Evolutionary conservation across 495 filamentous ascomycete species (phyloP).

Genomic region (Hypoxylon cercidicola): DNA sequence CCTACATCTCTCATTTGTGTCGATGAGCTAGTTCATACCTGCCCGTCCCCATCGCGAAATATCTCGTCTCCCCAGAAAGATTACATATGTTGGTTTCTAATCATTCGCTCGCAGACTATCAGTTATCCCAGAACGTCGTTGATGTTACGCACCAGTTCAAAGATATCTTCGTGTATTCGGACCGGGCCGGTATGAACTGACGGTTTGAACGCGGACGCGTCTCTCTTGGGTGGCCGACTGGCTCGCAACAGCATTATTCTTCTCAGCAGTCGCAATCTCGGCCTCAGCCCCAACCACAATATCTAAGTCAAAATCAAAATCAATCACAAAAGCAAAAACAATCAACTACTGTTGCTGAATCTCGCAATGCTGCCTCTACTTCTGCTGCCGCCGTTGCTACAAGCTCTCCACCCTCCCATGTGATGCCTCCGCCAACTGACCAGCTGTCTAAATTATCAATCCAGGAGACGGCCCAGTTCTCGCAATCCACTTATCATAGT

Average conservation of each 20-base stretch:
- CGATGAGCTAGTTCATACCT: no score
- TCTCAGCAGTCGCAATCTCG: conserved; percentile 33
- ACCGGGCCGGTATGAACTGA: conserved; percentile 45
- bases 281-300: conserved; percentile 25
- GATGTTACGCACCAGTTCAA: conserved; percentile 89
- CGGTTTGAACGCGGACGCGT: conserved; percentile 44
- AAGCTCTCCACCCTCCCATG: conserved; percentile 24
- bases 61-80: not conserved
- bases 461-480: conserved; percentile 31
- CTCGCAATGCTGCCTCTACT: conserved; percentile 21
- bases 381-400: conserved; percentile 13
- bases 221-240: conserved; percentile 48
- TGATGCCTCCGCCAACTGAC: conserved; percentile 27
- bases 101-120: conserved; percentile 70
- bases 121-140: conserved; percentile 81
- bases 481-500: conserved; percentile 15
- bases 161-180: conserved; percentile 62
- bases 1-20: no score
- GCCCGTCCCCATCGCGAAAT: not conserved
- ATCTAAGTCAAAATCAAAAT: conserved; percentile 16
- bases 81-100: conserved; percentile 4
- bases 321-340: conserved; percentile 27
- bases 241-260: conserved; percentile 36
- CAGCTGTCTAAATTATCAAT: conserved; percentile 32
- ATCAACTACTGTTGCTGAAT: conserved; percentile 24